Evolutionary conservation across 2,329 filamentous ascomycete species (phyloP).

Genomic region (Tolypocladium guangdongense): DNA sequence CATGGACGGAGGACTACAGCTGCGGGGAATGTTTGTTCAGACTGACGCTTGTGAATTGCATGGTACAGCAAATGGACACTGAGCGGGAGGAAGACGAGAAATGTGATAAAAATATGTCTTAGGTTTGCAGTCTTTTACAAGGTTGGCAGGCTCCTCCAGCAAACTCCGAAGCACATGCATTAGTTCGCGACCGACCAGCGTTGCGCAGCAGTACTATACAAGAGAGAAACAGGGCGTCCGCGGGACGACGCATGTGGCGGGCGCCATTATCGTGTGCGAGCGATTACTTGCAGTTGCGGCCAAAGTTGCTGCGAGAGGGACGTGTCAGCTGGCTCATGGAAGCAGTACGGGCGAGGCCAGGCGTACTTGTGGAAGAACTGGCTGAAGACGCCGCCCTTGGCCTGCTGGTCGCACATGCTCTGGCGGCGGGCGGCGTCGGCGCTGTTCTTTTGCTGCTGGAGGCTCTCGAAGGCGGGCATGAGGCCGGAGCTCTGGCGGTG

Average conservation of each 20-base stretch:
- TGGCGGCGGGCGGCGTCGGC: constrained; percentile 38
- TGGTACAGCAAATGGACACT: neutral
- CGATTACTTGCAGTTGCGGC: constrained; percentile 17
- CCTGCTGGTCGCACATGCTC: constrained; percentile 43
- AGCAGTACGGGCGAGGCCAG: neutral
- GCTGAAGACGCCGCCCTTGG: constrained; percentile 37
- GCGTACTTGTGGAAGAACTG: constrained; percentile 47
- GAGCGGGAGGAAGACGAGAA: neutral
- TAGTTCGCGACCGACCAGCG: neutral
- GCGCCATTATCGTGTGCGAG: neutral
- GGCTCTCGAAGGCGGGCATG: constrained; percentile 36
- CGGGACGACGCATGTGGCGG: neutral
- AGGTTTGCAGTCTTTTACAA: neutral
- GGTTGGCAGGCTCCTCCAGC: neutral
- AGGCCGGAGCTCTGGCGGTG: constrained; percentile 31
- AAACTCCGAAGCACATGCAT: neutral
- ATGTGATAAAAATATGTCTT: neutral
- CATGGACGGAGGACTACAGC: too few relatives aligned
- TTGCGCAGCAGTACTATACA: neutral
- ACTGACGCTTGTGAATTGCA: neutral
- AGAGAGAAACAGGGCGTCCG: neutral
- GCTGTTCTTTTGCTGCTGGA: constrained; percentile 39
- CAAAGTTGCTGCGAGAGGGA: constrained; percentile 17
- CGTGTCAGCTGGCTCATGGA: neutral
- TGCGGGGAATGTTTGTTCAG: neutral